Evolutionary conservation across 2,329 filamentous ascomycete species (phyloP), one percentile per base, ranked within the genome.

Genomic region (Claviceps sp.): DNA sequence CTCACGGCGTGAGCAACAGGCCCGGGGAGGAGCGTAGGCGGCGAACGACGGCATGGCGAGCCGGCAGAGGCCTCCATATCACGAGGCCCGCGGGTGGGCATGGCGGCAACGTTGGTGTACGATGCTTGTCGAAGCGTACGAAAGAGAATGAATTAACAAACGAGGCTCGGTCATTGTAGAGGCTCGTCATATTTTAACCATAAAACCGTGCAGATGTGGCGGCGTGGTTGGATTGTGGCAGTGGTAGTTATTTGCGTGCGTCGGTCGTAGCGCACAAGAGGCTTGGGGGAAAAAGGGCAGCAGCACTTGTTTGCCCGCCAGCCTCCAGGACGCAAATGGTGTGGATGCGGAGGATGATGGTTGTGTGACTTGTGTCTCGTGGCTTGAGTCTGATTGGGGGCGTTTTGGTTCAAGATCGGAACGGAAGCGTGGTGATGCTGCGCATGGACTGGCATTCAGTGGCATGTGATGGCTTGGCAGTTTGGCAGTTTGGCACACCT

Each of bases 1-100:
- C 79, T 82, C 51, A 85, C 72, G 29, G 73, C 74, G 49, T 73
- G 76, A 37, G 81, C 81, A 46, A 84, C 63, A 0, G 78, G 70
- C 2, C 65, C 59, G 1, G 81, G 81, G 0, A 85, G 71, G 17
- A 85, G 70, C 11, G 78, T 82, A 48, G 62, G 64, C 13, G 61
- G 60, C 2, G 60, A 61, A 17, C 59, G 59, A 5, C 60, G 59
- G 29, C 42, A 50, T 22, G 45, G 20, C 44, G 55, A 53, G 34
- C 51, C 52, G 22, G 54, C 54, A 44, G 58, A 55, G 45, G 53
- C 51, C 39, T 55, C 54, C 49, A 53, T 43, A 40, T 52, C 37
- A 45, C 26, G 29, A 48, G 44, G 22, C 34, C 34, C 37, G 47
- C 44, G 47, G 13, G 17, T 36, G 47, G 39, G 37, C 53, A 52